Evolutionary conservation across 1,139 yeast genomes (phyloP).

Genomic region (Candida sojae): DNA sequence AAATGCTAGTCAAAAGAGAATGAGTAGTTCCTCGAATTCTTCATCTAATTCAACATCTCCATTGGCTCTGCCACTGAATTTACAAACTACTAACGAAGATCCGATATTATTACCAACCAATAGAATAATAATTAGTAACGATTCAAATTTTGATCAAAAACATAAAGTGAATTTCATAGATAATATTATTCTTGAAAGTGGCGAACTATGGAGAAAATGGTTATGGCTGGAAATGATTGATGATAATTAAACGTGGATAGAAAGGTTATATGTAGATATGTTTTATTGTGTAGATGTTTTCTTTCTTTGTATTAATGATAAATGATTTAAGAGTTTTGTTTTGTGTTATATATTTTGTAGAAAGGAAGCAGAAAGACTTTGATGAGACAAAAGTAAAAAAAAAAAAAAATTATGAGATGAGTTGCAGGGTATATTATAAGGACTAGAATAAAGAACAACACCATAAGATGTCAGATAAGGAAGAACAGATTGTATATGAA

Average conservation of each 20-base stretch:
- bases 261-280: neutral
- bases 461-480: slow-evolving; percentile 10
- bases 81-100: slow-evolving; percentile 10
- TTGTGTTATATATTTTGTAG: neutral
- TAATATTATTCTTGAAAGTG: slow-evolving; percentile 73
- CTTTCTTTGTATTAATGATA: neutral
- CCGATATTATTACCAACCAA: slow-evolving; percentile 10
- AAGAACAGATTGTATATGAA: slow-evolving; percentile 1
- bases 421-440: neutral
- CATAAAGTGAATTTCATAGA: slow-evolving; percentile 61
- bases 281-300: neutral
- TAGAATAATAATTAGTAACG: slow-evolving; percentile 34
- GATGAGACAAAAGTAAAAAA: neutral
- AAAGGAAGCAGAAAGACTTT: neutral
- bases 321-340: neutral
- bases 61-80: slow-evolving; percentile 5
- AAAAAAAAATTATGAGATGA: slow-evolving; percentile 7
- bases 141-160: slow-evolving; percentile 23
- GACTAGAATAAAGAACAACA: neutral
- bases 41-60: slow-evolving; percentile 14
- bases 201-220: slow-evolving; percentile 89
- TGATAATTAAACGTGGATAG: slow-evolving; percentile 22
- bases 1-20: neutral
- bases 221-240: slow-evolving; percentile 70
- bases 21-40: slow-evolving; percentile 4